These are phyloP conservation scores for Trichoderma sp. DNA, from an alignment of 2,329 filamentous ascomycete genomes.

Conservation along the genomic window DNA sequence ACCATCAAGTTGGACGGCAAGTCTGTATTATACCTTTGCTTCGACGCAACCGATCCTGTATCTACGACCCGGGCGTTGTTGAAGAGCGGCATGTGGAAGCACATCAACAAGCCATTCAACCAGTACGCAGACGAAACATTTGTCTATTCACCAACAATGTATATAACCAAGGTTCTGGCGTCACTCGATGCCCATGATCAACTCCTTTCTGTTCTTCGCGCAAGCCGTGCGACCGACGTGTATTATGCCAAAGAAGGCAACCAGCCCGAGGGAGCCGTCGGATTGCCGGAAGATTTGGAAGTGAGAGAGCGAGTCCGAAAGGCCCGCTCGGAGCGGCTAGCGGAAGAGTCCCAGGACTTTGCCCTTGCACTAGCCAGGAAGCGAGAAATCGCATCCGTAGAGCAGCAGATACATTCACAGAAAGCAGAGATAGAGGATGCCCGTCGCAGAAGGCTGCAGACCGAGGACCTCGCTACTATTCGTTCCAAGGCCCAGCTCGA, in stretches of 20 bases:
- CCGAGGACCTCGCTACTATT: constrained; percentile 44
- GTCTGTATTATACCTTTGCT: constrained; percentile 57
- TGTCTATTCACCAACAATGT: constrained; percentile 65
- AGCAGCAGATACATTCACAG: constrained; percentile 48
- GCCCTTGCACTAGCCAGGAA: constrained; percentile 45
- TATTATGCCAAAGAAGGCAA: constrained; percentile 53
- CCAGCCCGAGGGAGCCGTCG: constrained; percentile 52
- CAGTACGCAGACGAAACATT: constrained; percentile 50
- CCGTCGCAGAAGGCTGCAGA: constrained; percentile 45
- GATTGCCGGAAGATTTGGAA: constrained; percentile 50
- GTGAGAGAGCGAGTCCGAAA: constrained; percentile 50
- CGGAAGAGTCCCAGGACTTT: constrained; percentile 50
- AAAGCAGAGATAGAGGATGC: constrained; percentile 52
- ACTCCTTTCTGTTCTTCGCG: constrained; percentile 48
- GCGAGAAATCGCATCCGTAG: constrained; percentile 50
- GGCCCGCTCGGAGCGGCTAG: constrained; percentile 44
- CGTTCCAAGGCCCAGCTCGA: constrained; percentile 47
- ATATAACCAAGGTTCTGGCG: constrained; percentile 48
- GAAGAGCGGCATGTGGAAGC: constrained; percentile 63
- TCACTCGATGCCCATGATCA: constrained; percentile 39
- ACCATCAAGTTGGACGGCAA: constrained; percentile 55
- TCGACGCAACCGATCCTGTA: constrained; percentile 55
- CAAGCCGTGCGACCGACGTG: constrained; percentile 52
- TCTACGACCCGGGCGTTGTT: constrained; percentile 56
- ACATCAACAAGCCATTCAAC: constrained; percentile 59